Base-by-base conservation (phyloP, 768 basidiomycete genomes). In the Lentinula raphanica region DNA sequence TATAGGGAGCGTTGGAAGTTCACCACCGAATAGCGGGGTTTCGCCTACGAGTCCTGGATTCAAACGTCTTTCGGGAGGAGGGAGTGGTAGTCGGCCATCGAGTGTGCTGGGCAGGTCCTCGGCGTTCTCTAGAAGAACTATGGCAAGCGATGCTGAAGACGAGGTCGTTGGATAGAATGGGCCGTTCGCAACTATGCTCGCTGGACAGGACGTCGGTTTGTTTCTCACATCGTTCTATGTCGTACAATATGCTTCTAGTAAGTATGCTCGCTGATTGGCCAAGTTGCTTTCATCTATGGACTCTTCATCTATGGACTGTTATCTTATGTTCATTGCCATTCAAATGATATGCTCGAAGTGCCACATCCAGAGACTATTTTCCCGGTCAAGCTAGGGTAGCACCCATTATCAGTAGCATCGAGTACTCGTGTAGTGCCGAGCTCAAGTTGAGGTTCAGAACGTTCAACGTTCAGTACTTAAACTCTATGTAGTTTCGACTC, bases 61-160 rank as follows among this genome's bases (percentile, higher is more conserved):
- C 45, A 84, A 79, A 65, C 73, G 83, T 58, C 60, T 81, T 40
- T 81, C 81, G 39, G 79, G 77, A 46, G 79, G 77, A 46, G 61
- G 68, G 28, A 65, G 63, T 11, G 73, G 72, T 23, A 69, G 74
- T 56, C 66, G 75, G 55, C 76, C 79, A 17, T 76, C 76, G 46
- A 82, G 76, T 61, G 74, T 79, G 36, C 66, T 81, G 5, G 79
- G 82, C n/a, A 72, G 80, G 61, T 71, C 75, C 29, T 74, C 78
- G 36, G 76, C 79, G 29, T 77, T 86, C 56, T 85, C 88, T 54
- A 80, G 88, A 66, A 80, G 88, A 69, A 90, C 89, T 49, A 87
- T 88, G 86, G 88, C 86, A 40, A 89, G 87, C 66, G 90, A 92
- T 66, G 89, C 89, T 35, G 90, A 92, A 67, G 90, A 91, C 61